These are phyloP conservation scores for Centaurea solstitialis DNA, from an alignment of 129 eudicot species.

Conservation along the genomic window DNA sequence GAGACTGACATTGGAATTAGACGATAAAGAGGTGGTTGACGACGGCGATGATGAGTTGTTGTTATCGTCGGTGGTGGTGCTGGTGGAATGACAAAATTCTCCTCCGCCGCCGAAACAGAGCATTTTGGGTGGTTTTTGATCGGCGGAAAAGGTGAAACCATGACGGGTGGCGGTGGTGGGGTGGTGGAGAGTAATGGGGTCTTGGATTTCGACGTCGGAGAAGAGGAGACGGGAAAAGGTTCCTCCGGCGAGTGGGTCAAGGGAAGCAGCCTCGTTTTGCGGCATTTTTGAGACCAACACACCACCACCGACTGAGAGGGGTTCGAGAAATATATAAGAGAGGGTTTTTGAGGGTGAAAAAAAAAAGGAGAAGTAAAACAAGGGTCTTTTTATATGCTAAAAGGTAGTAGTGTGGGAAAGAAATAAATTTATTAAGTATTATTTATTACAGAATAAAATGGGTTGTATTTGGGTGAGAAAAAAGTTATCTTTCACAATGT, in stretches of 20 bases:
- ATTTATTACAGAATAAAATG: neutral
- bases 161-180: slow-evolving; percentile 4
- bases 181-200: slow-evolving; percentile 11
- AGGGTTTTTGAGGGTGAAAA: slow-evolving; percentile 3
- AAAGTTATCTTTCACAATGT: too few species aligned
- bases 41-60: slow-evolving; percentile 44
- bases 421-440: neutral
- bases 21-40: slow-evolving; percentile 31
- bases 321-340: slow-evolving; percentile 5
- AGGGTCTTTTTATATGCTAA: slow-evolving; percentile 8
- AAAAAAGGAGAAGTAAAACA: slow-evolving; percentile 6
- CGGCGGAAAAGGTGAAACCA: slow-evolving; percentile 31
- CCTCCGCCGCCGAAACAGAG: slow-evolving; percentile 64
- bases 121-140: slow-evolving; percentile 54
- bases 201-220: slow-evolving; percentile 32
- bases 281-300: slow-evolving; percentile 28
- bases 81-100: slow-evolving; percentile 29
- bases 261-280: slow-evolving; percentile 37
- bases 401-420: neutral
- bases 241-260: slow-evolving; percentile 53
- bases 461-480: too few species aligned
- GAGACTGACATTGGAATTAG: slow-evolving; percentile 43
- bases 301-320: slow-evolving; percentile 19
- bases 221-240: slow-evolving; percentile 64
- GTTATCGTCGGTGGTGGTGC: neutral